phyloP scores from a whole-genome alignment of 169 alveolate species.

The Eimeria necatrix region DNA sequence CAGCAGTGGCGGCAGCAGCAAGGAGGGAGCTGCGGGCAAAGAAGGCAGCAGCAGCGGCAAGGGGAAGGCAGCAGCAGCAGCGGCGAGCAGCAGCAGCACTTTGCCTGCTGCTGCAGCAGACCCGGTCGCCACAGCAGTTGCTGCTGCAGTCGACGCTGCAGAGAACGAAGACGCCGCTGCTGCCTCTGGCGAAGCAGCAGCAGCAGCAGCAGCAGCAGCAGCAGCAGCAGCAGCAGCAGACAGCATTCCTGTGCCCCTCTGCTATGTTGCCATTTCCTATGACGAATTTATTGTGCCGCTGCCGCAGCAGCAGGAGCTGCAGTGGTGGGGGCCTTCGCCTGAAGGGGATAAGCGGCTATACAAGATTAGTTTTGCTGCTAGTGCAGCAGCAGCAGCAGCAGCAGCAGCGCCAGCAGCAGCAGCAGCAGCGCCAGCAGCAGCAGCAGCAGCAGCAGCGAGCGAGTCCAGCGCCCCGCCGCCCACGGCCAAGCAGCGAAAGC shows the following conservation, averaged over 20 bases:
- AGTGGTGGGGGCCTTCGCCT: conserved; percentile 24
- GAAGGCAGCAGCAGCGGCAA: neutral
- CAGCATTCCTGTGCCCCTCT: neutral
- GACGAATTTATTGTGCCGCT: neutral
- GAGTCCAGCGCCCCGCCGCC: too few relatives aligned
- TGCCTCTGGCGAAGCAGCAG: conserved; percentile 3
- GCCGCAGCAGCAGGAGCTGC: conserved; percentile 10
- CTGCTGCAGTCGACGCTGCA: neutral
- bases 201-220: conserved; percentile 28
- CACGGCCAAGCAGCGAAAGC: neutral
- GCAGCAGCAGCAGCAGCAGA: conserved; percentile 3
- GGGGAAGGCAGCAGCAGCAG: neutral
- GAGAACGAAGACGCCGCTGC: neutral
- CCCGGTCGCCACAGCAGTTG: neutral
- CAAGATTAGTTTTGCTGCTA: neutral
- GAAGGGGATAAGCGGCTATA: conserved; percentile 35
- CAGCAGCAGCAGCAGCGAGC: neutral
- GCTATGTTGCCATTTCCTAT: neutral
- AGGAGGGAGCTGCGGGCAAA: neutral
- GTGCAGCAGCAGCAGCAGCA: conserved; percentile 13
- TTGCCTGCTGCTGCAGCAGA: neutral
- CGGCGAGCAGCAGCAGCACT: neutral
- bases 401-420: neutral
- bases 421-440: neutral
- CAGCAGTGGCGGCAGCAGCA: conserved; percentile 22